Evolutionary conservation across 257 asterid genomes (phyloP).

Genomic region (Nicotiana otophora): DNA sequence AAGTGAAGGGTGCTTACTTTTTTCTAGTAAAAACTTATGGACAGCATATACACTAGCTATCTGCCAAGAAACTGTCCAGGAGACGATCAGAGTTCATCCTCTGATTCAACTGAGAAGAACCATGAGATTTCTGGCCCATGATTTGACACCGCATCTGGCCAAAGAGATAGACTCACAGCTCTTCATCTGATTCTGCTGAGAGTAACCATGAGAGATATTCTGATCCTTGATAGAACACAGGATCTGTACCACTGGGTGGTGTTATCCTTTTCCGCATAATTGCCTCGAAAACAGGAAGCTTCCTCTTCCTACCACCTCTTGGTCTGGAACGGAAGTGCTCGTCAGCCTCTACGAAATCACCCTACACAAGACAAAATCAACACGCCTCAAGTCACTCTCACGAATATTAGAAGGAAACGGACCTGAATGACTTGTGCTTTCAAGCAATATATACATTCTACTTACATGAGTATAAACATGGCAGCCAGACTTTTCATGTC

Average conservation of each 20-base stretch:
- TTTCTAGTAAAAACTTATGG: not conserved
- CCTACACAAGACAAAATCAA: constrained; percentile 35
- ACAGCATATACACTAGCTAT: not conserved
- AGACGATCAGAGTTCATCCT: not conserved
- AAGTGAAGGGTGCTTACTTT: too few relatives aligned
- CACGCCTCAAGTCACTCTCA: not conserved
- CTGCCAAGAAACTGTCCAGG: not conserved
- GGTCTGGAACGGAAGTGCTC: constrained; percentile 64
- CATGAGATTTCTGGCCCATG: not conserved
- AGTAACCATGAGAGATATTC: constrained; percentile 31
- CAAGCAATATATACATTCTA: not conserved
- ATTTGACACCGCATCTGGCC: not conserved
- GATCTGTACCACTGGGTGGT: constrained; percentile 50
- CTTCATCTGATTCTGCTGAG: constrained; percentile 28
- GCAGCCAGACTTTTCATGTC: constrained; percentile 69
- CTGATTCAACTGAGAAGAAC: not conserved
- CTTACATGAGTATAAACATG: constrained; percentile 64
- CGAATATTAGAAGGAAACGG: not conserved
- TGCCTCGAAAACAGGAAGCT: constrained; percentile 45
- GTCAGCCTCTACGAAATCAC: constrained; percentile 66
- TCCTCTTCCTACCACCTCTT: constrained; percentile 82
- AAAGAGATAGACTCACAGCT: not conserved
- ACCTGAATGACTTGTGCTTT: not conserved
- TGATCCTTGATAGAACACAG: constrained; percentile 17
- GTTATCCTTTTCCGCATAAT: constrained; percentile 63